Base-by-base conservation (phyloP, 2,329 filamentous ascomycete species). In the Xylariaceae sp. region DNA sequence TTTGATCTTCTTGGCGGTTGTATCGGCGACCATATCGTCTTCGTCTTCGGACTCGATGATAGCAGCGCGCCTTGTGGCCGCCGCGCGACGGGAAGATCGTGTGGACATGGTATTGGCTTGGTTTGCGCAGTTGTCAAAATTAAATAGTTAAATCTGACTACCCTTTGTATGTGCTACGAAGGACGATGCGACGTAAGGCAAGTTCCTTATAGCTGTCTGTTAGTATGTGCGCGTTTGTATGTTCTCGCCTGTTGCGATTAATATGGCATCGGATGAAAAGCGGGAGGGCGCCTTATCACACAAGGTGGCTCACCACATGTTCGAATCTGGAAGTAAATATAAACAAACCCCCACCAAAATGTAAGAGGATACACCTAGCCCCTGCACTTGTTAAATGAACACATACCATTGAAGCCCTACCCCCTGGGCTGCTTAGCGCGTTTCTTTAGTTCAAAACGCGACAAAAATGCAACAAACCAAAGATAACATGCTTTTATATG, bases 1-100 rank as follows among this genome's bases (percentile, higher is more conserved):
- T 13, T 83, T 78, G 27, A 84, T 77, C 55, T 67, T 70, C 37
- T 62, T 70, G 0, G 50, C 40, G 35, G 69, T 75, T 45, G 82
- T 79, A 65, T 83, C 78, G 58, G 81, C 77, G 64, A 82, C 77
- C 32, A 80, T 73, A 49, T 84, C 77, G 59, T 88, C 84, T 51
- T 91, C 89, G 53, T 95, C 91, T 35, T 93, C 91, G 7, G 86
- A 91, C 61, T 95, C 91, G 55, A 92, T 77, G 41, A 95, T 81
- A 44, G 88, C 83, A 64, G 86, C 88, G 64, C 87, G 85, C 67
- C 91, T 83, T 46, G 88, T 72, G 30, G 79, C 77, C 27, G 66
- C 67, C 54, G 75, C 75, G 67, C 77, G 76, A 65, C 75, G 72
- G 58, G 75, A 70, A 43, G 73, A 68, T 62, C 76, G 60, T 51